Percentiles rank a stretch among this genome's conserved stretches.
These are phyloP conservation scores for Pseudocercospora musae DNA, from an alignment of 2,329 filamentous ascomycete species.

Conservation along the genomic window DNA sequence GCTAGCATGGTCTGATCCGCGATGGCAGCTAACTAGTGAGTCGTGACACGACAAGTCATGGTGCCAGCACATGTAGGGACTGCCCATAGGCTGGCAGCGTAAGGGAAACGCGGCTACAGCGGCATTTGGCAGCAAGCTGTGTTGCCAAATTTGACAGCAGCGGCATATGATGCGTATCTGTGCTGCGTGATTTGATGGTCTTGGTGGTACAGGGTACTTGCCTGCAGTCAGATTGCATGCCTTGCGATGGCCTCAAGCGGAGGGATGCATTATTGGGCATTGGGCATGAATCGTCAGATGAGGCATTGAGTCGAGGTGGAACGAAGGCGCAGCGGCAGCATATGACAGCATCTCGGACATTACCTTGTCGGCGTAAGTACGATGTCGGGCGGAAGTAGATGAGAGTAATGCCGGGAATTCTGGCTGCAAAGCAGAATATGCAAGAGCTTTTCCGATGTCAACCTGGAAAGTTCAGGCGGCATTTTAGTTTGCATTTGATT, in stretches of 20 bases:
- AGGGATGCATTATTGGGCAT: slow-evolving; percentile 1
- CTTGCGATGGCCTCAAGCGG: not conserved
- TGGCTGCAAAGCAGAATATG: not conserved
- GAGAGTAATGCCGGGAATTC: not conserved
- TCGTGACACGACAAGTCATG: not conserved
- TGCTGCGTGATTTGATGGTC: not conserved
- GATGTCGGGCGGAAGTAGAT: not conserved
- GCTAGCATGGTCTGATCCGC: not conserved
- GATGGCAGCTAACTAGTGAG: not conserved
- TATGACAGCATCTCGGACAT: not conserved
- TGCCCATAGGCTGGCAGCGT: not conserved
- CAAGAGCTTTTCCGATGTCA: not conserved
- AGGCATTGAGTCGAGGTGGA: not conserved
- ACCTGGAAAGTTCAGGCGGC: not conserved
- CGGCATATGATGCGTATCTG: not conserved
- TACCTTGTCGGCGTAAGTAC: not conserved
- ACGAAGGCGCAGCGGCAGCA: too few species aligned
- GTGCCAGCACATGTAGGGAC: not conserved
- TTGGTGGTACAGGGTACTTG: not conserved
- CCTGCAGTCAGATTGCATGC: slow-evolving; percentile 2
- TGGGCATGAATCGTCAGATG: not conserved
- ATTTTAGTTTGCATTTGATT: not conserved
- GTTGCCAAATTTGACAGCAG: not conserved
- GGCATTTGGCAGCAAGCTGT: not conserved
- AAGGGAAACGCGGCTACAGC: not conserved